A percentile compares a stretch with the other conserved stretches of the same genome.
phyloP scores from a whole-genome alignment of 2,329 filamentous ascomycete genomes.

The Chaetomiaceae sp. region DNA sequence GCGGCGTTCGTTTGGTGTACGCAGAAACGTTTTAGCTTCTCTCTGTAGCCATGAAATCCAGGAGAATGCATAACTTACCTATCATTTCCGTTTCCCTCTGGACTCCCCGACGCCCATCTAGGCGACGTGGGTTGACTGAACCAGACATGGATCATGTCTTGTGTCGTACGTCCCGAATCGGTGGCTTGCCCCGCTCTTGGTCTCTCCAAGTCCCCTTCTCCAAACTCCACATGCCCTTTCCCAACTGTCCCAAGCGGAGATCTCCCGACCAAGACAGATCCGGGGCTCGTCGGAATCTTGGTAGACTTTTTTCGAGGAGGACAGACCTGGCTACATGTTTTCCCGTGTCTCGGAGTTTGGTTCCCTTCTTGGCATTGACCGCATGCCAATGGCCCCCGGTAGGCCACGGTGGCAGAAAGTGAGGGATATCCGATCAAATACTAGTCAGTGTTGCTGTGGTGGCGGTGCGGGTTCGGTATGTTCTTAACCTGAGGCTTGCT shows the following conservation, averaged over 20 bases:
- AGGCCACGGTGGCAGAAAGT: neutral
- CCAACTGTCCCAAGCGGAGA: constrained; percentile 4
- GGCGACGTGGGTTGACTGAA: neutral
- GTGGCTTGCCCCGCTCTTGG: constrained; percentile 11
- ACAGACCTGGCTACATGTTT: constrained; percentile 2
- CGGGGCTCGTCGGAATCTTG: neutral
- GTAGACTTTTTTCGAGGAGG: neutral
- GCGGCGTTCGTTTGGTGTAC: neutral
- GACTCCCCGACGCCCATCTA: too few relatives aligned
- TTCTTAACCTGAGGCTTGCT: too few relatives aligned
- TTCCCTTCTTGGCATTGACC: constrained; percentile 10
- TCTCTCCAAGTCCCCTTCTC: neutral
- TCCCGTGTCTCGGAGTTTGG: constrained; percentile 13
- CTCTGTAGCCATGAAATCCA: neutral
- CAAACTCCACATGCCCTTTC: neutral
- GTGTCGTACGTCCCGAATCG: neutral
- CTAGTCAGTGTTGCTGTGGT: neutral
- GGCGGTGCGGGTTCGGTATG: too few relatives aligned
- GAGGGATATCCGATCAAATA: neutral
- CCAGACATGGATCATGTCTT: neutral
- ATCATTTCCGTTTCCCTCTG: neutral
- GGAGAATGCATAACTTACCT: neutral
- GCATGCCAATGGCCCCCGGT: neutral
- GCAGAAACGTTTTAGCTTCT: neutral
- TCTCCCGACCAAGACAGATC: constrained; percentile 6